Conservation (phyloP, 75 land plant genomes). For the Picea sitchensis region DNA sequence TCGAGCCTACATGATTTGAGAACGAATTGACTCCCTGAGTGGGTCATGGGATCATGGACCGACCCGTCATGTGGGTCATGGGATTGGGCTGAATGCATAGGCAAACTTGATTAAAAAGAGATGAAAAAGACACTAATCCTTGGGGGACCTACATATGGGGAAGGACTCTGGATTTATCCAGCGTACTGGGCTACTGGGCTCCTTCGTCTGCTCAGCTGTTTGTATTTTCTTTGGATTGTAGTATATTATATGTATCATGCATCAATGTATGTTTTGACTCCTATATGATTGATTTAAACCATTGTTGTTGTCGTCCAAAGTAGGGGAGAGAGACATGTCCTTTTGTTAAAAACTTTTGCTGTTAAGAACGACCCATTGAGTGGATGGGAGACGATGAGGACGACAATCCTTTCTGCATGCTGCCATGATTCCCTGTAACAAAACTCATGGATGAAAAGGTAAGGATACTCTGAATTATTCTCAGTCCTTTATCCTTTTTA, state of each 20-base stretch:
- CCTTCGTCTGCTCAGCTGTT: no score
- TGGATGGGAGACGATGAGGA: neutral
- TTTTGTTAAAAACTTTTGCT: neutral
- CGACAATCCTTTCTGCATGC: neutral
- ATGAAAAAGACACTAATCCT: neutral
- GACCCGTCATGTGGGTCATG: neutral
- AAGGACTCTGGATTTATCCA: neutral
- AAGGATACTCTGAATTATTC: neutral
- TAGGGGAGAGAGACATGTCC: neutral
- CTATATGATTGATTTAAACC: neutral
- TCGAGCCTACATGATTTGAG: neutral
- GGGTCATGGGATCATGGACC: neutral
- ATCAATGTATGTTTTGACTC: neutral
- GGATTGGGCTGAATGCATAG: neutral
- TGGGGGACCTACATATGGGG: conserved; percentile 1
- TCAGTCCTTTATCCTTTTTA: neutral
- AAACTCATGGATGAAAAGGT: neutral
- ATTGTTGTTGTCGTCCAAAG: neutral
- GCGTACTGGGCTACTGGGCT: neutral
- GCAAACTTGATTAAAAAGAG: neutral
- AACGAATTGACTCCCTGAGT: neutral
- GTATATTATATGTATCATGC: neutral
- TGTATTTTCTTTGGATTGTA: neutral
- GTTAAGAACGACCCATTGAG: neutral
- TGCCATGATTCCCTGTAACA: conserved; percentile 11